Percentiles rank a stretch among this genome's conserved stretches.
phyloP scores from a whole-genome alignment of 2,329 filamentous ascomycete genomes.

The Septoria petroselini region DNA sequence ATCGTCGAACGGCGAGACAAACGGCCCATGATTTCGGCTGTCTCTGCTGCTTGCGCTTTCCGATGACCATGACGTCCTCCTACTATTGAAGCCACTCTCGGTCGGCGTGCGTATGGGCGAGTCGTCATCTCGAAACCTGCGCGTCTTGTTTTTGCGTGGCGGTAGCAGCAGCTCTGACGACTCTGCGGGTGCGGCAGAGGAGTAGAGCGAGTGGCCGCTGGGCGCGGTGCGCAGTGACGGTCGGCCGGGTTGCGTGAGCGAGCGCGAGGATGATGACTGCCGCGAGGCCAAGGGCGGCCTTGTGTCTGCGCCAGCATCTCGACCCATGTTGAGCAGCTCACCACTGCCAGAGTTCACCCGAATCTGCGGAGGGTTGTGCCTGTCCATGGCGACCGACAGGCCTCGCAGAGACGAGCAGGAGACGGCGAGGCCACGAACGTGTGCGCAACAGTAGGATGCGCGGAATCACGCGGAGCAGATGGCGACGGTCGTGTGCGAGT shows the following conservation, averaged over 20 bases:
- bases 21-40: slow-evolving; percentile 49
- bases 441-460: too few relatives aligned
- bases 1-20: slow-evolving; percentile 58
- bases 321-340: slow-evolving; percentile 47
- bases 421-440: too few relatives aligned
- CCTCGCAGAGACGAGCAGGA: too few relatives aligned
- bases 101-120: slow-evolving; percentile 51
- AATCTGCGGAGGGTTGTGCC: slow-evolving; percentile 54
- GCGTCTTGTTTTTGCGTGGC: slow-evolving; percentile 48
- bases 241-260: slow-evolving; percentile 41
- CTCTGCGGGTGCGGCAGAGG: slow-evolving; percentile 36
- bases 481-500: too few relatives aligned
- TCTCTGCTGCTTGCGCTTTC: slow-evolving; percentile 54
- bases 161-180: slow-evolving; percentile 53
- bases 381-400: slow-evolving; percentile 8
- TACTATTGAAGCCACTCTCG: slow-evolving; percentile 54
- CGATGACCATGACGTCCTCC: slow-evolving; percentile 64
- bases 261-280: slow-evolving; percentile 44
- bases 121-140: slow-evolving; percentile 53
- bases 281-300: slow-evolving; percentile 40
- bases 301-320: slow-evolving; percentile 18
- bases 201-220: slow-evolving; percentile 28
- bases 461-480: too few relatives aligned
- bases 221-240: slow-evolving; percentile 34
- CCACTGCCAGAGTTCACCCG: slow-evolving; percentile 61